Evolutionary conservation across 805 yeast species (phyloP), one percentile per base, ranked within the genome.

Genomic region (Isabelozyma heimii): DNA sequence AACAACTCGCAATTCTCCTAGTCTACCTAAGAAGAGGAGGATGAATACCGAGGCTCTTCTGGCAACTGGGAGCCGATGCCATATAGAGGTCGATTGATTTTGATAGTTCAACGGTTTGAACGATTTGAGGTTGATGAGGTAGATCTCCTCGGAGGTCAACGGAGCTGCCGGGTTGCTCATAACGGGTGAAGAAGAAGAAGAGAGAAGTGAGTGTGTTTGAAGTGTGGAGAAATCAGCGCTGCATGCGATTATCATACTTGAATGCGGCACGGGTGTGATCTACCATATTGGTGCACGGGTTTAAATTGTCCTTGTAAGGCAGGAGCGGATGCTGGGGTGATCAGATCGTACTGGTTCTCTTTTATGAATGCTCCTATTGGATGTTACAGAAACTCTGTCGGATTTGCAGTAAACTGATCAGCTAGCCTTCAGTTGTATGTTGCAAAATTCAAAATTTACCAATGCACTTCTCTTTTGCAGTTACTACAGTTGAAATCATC

Each of bases 1-100:
- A 3, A 91, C 73, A 30, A 89, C 95, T 41, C 92, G 67, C 15
- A 91, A 66, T 55, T 90, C 95, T 2, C 92, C 92, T 41, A 72
- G 65, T n/a, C 70, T 70, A 5, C 95, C 95, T 8, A 83, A 61
- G 56, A 88, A 91, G 20, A 91, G 76, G 14, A 91, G 72, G 0
- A 90, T 76, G 58, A 91, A 75, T 15, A 91, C 97, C 0, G 92
- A 83, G 0, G 97, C 85, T 43, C 97, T 75, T 48, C 97, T 73
- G 6, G 74, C 56, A 0, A 77, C 63, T 0, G 97, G 97, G 8
- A 87, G 59, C 30, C 63, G 64, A 60, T 80, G 77, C 97, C 91
- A 87, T 2, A 84, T 67, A 6, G 85, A 49, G 40, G 46, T 52
- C 4, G 53, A 5, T 35, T 49, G 60, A 44, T 59, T 58, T 37